Evolutionary conservation across 345 rosid species (phyloP).

Genomic region (Citrus reticulata): DNA sequence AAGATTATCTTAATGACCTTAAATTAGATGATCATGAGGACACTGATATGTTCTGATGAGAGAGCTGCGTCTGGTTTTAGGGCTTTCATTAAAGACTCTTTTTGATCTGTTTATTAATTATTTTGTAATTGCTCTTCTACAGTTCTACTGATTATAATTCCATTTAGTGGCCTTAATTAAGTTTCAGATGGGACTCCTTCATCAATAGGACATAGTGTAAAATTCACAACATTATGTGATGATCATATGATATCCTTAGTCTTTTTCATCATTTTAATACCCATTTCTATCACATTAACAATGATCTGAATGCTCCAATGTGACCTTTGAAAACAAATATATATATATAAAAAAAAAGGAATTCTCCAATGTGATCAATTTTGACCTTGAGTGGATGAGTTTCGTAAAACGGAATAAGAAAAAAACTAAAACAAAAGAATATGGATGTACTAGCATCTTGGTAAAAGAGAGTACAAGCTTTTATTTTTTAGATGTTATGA

Average conservation of each 20-base stretch:
- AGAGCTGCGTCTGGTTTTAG: slow-evolving; percentile 1
- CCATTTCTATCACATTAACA: neutral
- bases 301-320: neutral
- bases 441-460: neutral
- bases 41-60: slow-evolving; percentile 37
- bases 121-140: slow-evolving; percentile 3
- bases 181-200: neutral
- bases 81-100: neutral
- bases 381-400: no score
- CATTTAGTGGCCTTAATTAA: slow-evolving; percentile 3
- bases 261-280: neutral
- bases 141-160: neutral
- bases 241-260: neutral
- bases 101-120: slow-evolving; percentile 14
- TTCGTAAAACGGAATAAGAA: neutral
- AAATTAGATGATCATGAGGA: slow-evolving; percentile 42
- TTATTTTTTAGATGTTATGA: slow-evolving; percentile 18
- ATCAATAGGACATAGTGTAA: slow-evolving; percentile 22
- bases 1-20: slow-evolving; percentile 40
- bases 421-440: no score
- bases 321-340: no score
- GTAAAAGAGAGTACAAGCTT: neutral
- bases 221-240: slow-evolving; percentile 9
- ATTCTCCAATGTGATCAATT: no score
- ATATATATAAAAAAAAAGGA: no score